These are phyloP conservation scores for Fabrea salina DNA, from an alignment of 169 alveolate genomes.

Conservation along the genomic window DNA sequence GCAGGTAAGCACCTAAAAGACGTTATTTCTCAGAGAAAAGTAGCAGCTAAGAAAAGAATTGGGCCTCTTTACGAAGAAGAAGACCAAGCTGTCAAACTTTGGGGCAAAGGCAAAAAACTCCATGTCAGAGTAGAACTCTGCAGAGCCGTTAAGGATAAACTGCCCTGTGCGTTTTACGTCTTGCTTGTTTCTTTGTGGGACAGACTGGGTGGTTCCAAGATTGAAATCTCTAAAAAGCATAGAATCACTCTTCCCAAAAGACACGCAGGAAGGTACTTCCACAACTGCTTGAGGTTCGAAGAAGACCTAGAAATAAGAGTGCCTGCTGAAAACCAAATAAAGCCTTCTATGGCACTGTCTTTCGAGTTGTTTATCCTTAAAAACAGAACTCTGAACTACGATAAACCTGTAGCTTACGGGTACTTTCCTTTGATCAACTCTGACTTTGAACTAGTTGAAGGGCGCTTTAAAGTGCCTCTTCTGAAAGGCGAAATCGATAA, in stretches of 20 bases:
- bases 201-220: slow-evolving; percentile 55
- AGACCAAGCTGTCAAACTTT: neutral
- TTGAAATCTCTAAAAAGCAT: slow-evolving; percentile 5
- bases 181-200: slow-evolving; percentile 53
- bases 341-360: slow-evolving; percentile 59
- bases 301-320: slow-evolving; percentile 42
- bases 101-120: neutral
- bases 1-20: neutral
- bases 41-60: neutral
- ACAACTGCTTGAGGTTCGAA: slow-evolving; percentile 39
- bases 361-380: slow-evolving; percentile 61
- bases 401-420: slow-evolving; percentile 71
- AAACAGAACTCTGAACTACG: slow-evolving; percentile 47
- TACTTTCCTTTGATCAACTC: slow-evolving; percentile 71
- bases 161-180: slow-evolving; percentile 61
- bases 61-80: neutral
- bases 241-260: slow-evolving; percentile 2
- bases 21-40: neutral
- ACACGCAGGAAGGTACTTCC: slow-evolving; percentile 34
- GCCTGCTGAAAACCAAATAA: slow-evolving; percentile 58
- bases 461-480: slow-evolving; percentile 60
- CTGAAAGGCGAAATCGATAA: slow-evolving; percentile 60
- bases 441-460: slow-evolving; percentile 61
- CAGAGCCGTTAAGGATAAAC: slow-evolving; percentile 70
- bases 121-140: slow-evolving; percentile 51